Evolutionary conservation across 345 rosid species (phyloP).

Genomic region (Garcia nutans): DNA sequence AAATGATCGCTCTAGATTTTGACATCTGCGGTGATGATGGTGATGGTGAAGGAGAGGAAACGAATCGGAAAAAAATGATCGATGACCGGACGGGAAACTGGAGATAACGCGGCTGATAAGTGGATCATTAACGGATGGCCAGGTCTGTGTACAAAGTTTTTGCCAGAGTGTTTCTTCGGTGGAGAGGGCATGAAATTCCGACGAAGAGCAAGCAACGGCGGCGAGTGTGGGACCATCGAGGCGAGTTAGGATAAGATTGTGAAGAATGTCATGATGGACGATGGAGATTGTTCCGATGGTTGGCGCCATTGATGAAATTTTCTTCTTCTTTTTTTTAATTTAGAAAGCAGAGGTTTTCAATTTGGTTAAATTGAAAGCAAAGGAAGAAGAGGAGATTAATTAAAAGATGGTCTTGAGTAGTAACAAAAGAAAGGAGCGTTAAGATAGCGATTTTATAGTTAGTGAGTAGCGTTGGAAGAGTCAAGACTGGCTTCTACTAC

Average conservation of each 20-base stretch:
- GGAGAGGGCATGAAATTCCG: constrained; percentile 45
- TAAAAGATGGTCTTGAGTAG: not conserved
- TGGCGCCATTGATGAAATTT: constrained; percentile 2
- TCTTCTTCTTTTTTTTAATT: no score
- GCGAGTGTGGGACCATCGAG: constrained; percentile 74
- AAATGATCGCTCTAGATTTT: not conserved
- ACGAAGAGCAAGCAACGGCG: constrained; percentile 48
- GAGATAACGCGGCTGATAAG: constrained; percentile 41
- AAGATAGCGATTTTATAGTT: no score
- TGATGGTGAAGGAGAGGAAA: constrained; percentile 38
- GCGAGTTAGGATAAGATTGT: constrained; percentile 53
- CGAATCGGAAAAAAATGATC: constrained; percentile 64
- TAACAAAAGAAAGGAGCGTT: no score
- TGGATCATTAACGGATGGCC: constrained; percentile 60
- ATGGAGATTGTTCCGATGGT: constrained; percentile 33
- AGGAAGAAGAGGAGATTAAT: not conserved
- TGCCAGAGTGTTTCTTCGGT: constrained; percentile 54
- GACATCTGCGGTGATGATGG: constrained; percentile 10
- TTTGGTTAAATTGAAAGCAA: no score
- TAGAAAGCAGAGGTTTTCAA: no score
- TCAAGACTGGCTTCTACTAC: no score
- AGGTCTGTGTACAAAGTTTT: constrained; percentile 40
- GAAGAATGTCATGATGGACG: constrained; percentile 58
- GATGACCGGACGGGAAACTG: constrained; percentile 52
- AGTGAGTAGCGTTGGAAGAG: no score